Percentiles rank a stretch among this genome's conserved stretches.
phyloP scores from a whole-genome alignment of 2,329 filamentous ascomycete genomes.

The Colletotrichum zoysiae region DNA sequence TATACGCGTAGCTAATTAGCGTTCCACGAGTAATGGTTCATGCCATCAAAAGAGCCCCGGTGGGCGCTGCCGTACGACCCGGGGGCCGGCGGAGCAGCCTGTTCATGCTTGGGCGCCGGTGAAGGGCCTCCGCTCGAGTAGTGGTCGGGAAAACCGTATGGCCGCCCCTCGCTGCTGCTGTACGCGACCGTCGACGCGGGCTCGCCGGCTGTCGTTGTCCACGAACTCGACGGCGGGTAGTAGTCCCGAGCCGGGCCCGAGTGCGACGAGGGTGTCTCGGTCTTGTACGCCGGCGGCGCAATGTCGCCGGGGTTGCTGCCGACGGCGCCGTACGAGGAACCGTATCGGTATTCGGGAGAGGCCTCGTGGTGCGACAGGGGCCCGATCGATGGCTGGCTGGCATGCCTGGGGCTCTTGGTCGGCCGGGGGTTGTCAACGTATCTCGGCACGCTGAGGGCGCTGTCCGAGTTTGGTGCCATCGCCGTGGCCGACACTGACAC shows the following conservation, averaged over 20 bases:
- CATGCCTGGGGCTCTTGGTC: constrained; percentile 68
- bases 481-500: constrained; percentile 59
- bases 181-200: constrained; percentile 60
- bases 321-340: constrained; percentile 57
- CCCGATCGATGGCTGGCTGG: constrained; percentile 65
- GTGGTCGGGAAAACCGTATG: constrained; percentile 64
- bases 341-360: constrained; percentile 69
- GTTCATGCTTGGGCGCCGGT: constrained; percentile 51
- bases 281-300: constrained; percentile 48
- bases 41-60: constrained; percentile 61
- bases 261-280: constrained; percentile 48
- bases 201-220: constrained; percentile 65
- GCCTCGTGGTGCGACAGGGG: constrained; percentile 64
- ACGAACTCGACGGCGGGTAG: constrained; percentile 64
- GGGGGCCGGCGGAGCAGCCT: constrained; percentile 52
- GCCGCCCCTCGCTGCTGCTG: constrained; percentile 58
- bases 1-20: constrained; percentile 52
- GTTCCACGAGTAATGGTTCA: constrained; percentile 71
- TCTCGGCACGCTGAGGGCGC: constrained; percentile 65
- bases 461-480: constrained; percentile 53
- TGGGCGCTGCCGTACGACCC: constrained; percentile 56
- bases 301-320: constrained; percentile 51
- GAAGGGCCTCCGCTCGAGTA: constrained; percentile 57
- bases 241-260: constrained; percentile 61
- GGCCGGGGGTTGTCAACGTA: constrained; percentile 70